These are phyloP conservation scores for Arthrobotrys conoides DNA, from an alignment of 2,329 filamentous ascomycete species.

Conservation along the genomic window DNA sequence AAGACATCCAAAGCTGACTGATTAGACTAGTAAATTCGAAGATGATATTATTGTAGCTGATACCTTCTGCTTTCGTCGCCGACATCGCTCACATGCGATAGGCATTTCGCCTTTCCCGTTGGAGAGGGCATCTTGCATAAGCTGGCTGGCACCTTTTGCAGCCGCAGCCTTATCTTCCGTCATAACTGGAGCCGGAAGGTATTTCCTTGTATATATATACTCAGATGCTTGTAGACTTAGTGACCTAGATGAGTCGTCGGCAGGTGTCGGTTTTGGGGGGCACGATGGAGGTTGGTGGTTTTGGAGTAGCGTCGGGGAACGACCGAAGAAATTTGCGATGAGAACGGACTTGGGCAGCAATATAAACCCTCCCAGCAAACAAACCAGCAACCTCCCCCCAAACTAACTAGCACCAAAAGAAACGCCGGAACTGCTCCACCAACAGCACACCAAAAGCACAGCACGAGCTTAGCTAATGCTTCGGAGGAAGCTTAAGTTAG, in stretches of 20 bases:
- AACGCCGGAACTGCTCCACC: slow-evolving; percentile 11
- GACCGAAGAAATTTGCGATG: slow-evolving; percentile 59
- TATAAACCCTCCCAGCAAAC: slow-evolving; percentile 32
- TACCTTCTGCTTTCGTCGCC: slow-evolving; percentile 59
- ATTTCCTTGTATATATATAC: slow-evolving; percentile 16
- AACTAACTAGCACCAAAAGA: slow-evolving; percentile 17
- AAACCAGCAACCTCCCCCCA: slow-evolving; percentile 14
- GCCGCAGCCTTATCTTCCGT: slow-evolving; percentile 43
- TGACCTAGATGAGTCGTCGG: slow-evolving; percentile 3
- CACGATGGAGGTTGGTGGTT: slow-evolving; percentile 33
- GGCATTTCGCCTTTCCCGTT: slow-evolving; percentile 61
- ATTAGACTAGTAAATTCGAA: neutral
- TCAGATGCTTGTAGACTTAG: neutral
- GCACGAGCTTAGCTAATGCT: slow-evolving; percentile 15
- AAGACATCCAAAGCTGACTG: neutral
- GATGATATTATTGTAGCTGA: slow-evolving; percentile 12
- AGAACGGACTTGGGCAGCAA: slow-evolving; percentile 26
- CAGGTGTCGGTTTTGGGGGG: slow-evolving; percentile 8
- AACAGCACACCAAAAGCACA: slow-evolving; percentile 24
- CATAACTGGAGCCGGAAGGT: slow-evolving; percentile 27
- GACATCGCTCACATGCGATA: slow-evolving; percentile 60
- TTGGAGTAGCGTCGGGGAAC: slow-evolving; percentile 60
- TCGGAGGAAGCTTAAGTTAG: slow-evolving; percentile 13
- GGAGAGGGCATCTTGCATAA: slow-evolving; percentile 60
- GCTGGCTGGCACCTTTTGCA: slow-evolving; percentile 53